Evolutionary conservation across 106 monocot genomes (phyloP).

Genomic region (Xerophyta viscosa): DNA sequence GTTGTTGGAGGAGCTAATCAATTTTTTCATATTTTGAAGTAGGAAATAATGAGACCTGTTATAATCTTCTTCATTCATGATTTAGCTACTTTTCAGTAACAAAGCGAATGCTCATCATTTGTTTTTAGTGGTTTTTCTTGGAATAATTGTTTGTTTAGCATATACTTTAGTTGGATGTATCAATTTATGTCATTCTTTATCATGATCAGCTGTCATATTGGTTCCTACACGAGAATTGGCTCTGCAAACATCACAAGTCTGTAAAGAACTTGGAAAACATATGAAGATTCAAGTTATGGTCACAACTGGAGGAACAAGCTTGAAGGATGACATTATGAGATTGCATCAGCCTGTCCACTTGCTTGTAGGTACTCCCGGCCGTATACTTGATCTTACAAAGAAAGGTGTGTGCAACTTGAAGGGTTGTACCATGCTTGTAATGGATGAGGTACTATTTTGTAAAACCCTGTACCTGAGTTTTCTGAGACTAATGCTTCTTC

Average conservation of each 20-base stretch:
- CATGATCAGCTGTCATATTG: slow-evolving; percentile 34
- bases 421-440: slow-evolving; percentile 46
- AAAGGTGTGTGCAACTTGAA: slow-evolving; percentile 47
- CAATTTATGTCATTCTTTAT: not conserved
- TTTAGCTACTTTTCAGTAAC: no score
- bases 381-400: slow-evolving; percentile 52
- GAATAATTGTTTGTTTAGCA: no score
- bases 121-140: no score
- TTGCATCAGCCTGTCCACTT: slow-evolving; percentile 51
- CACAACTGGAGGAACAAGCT: slow-evolving; percentile 50
- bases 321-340: slow-evolving; percentile 57
- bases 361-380: slow-evolving; percentile 44
- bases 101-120: no score
- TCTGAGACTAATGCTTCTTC: no score
- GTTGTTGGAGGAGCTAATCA: no score
- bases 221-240: slow-evolving; percentile 37
- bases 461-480: not conserved
- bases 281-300: slow-evolving; percentile 55
- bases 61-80: no score
- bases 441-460: slow-evolving; percentile 55
- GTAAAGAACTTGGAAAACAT: slow-evolving; percentile 51
- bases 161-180: no score
- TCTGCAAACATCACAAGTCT: slow-evolving; percentile 55
- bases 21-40: no score
- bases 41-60: no score